Base-by-base conservation (phyloP, 2,329 filamentous ascomycete genomes). In the Sclerotinia glacialis region DNA sequence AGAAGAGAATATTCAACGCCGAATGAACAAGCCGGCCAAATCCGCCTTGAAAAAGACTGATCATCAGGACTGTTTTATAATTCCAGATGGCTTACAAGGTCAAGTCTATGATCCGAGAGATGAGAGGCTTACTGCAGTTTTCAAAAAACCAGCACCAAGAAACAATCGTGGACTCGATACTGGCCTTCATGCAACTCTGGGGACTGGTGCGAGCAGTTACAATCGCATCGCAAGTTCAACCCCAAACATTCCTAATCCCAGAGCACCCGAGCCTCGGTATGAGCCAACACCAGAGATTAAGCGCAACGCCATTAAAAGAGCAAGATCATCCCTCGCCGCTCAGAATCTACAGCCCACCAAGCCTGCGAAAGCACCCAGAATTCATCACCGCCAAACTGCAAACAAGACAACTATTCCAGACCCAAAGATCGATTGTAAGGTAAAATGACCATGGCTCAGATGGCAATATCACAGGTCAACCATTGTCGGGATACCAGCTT, bases 21-120 rank as follows among this genome's bases (percentile, higher is more conserved):
- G 67, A 46, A 49, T 28, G 42, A 21, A 26, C 31, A 60, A 56
- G 44, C 54, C 60, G 9, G 21, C 50, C 1, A 71, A 66, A 61
- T 67, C 67, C 2, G 67, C 65, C 50, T 21, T 71, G 64, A 71
- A 67, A 37, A 52, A 64, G 49, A 16, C n/a, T 11, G 58, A 61
- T 21, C 8, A 61, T 12, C 58, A 61, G 12, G 44, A 49, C 46
- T 26, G 16, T 37, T 23, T 31, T 26, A 21, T 61, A 49, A 23
- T n/a, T 61, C 44, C 12, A 11, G 8, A 26, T 49, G 18, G 28
- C 31, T 40, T 44, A 18, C 53, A 50, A n/a, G 5, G 14, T 47
- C 63, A 65, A 40, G 54, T 11, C 11, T 14, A 47, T 16, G 9
- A 9, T 3, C 34, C n/a, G 23, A 42, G 21, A n/a, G 28, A 49